Evolutionary conservation across 2,329 filamentous ascomycete species (phyloP), one percentile per base, ranked within the genome.

Genomic region (Nigrospora sphaerica): DNA sequence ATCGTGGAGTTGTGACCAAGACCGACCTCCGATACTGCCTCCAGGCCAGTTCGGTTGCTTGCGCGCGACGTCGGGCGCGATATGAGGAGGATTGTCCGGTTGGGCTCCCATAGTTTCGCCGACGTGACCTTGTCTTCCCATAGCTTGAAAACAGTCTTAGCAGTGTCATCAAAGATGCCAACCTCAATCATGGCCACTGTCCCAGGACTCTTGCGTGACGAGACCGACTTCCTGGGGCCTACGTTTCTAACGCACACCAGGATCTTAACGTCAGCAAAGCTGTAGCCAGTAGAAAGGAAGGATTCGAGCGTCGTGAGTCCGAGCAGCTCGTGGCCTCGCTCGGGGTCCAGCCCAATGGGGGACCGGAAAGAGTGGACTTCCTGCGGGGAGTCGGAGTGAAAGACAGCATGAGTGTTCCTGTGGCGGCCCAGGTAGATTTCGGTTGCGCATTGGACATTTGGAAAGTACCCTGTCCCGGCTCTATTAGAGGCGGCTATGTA

Each of bases 391-490:
- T 71, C 70, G n/a, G 70, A 63, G 45, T 81, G 72, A 12, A 81
- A 59, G 59, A 73, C 72, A 42, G 82, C 62, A 48, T 79, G 72
- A 38, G 73, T 78, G 37, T 69, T 68, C 7, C 70, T 69, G 46
- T 78, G 71, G 9, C 76, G 69, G 36, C 78, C 75, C 0, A 78
- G 79, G 45, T 80, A 81, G 31, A 84, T 69, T n/a, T 72, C 75
- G 0, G 74, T 74, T 44, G 73, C 73, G 17, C 76, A 60, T 2
- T 70, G 68, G 44, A 76, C 77, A 36, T 61, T 66, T 0, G 66
- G 63, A 13, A 67, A 61, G 5, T 53, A 54, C 0, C 55, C 52
- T 2, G 58, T 53, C 13, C 55, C 54, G 19, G 56, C 49, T 28
- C 66, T 62, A n/a, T 70, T 67, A 14, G 68, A 63, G 35, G 71